Evolutionary conservation across 163 green algal genomes (phyloP), one percentile per base, ranked within the genome.

Genomic region (Scenedesmus sp.): DNA sequence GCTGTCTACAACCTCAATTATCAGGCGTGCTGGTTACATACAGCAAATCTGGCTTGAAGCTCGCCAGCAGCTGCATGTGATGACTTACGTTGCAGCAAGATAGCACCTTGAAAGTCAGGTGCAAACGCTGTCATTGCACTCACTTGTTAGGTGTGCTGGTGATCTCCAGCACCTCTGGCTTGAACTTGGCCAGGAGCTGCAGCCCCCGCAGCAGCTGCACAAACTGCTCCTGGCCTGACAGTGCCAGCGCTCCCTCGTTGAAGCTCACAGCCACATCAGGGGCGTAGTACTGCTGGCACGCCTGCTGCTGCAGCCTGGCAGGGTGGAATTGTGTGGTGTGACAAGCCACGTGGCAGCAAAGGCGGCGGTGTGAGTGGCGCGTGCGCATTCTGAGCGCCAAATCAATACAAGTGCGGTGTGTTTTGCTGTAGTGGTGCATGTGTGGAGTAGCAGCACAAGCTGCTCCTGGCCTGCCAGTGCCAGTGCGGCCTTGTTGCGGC

Each of bases 151-250:
- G n/a, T 57, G 59, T 91, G 73, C 87, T 91, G n/a, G 62, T 77
- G 73, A 91, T 85, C 1, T 91, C 70, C 73, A 91, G 55, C 55
- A 91, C 59, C 56, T 85, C 73, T 34, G 87, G 87, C 56, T 91
- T 86, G 55, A 86, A 76, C 9, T 26, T 56, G 6, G 87, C 73
- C 55, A 91, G n/a, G 73, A 91, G 87, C 73, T 76, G 70, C 55
- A 60, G n/a, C n/a, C 87, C 87, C n/a, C 87, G 12, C 87, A 91
- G 73, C 70, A 91, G 56, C 54, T 91, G 87, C 87, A 54, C 46
- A 73, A 91, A 15, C 59, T 57, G n/a, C 6, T 90, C 85, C n/a
- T 55, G 84, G 2, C 55, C 82, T 5, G 4, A 16, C 67, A 90
- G 87, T 55, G 46, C n/a, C 73, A 91, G 55, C 20, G 86, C 6